Conservation (phyloP, 495 filamentous ascomycete genomes). For the Penicillium mononematosum region DNA sequence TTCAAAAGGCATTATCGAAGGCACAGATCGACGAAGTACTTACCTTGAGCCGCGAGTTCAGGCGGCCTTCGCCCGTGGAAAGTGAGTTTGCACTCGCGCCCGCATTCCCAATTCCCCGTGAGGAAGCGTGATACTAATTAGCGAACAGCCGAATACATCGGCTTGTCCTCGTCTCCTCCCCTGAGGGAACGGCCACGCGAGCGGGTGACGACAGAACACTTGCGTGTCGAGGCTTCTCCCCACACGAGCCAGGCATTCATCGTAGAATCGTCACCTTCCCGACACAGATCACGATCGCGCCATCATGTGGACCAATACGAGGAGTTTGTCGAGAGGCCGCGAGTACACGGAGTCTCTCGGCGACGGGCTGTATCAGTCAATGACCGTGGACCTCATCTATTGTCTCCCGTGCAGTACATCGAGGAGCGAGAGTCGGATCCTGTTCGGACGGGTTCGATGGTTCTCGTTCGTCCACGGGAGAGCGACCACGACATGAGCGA, state of each 20-base stretch:
- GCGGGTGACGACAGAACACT: slow-evolving; percentile 31
- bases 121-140: not conserved
- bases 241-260: slow-evolving; percentile 31
- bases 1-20: slow-evolving; percentile 78
- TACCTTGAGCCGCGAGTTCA: slow-evolving; percentile 69
- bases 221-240: slow-evolving; percentile 31
- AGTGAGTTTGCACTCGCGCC: slow-evolving; percentile 28
- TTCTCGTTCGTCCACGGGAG: slow-evolving; percentile 51
- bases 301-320: slow-evolving; percentile 28
- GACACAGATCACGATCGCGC: slow-evolving; percentile 26
- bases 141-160: slow-evolving; percentile 30
- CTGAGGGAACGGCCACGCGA: slow-evolving; percentile 26
- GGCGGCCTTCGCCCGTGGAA: slow-evolving; percentile 28
- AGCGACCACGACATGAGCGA: slow-evolving; percentile 56
- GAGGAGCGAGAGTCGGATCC: slow-evolving; percentile 47
- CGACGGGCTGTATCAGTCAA: slow-evolving; percentile 42
- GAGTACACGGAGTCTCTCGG: slow-evolving; percentile 27
- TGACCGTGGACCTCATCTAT: slow-evolving; percentile 38
- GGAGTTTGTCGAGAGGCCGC: slow-evolving; percentile 25
- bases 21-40: slow-evolving; percentile 89
- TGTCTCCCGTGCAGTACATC: slow-evolving; percentile 25
- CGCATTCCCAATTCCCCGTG: not conserved
- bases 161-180: slow-evolving; percentile 33
- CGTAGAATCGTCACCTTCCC: slow-evolving; percentile 34
- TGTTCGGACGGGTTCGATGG: slow-evolving; percentile 52